Conservation (phyloP, 139 green algal genomes). For the Diplosphaera chodatii region DNA sequence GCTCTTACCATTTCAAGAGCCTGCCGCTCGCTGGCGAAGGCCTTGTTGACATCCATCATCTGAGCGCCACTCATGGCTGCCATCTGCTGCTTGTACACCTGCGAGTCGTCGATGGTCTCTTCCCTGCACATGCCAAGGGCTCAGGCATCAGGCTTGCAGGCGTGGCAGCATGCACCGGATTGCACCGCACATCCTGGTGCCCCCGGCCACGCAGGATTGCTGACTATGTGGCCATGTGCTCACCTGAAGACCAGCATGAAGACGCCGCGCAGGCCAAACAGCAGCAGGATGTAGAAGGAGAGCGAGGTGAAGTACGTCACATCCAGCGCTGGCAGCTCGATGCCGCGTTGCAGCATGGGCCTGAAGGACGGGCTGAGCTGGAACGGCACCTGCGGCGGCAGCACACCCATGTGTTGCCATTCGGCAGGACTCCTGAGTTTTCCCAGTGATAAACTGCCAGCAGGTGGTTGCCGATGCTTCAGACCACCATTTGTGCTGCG, state of each 20-base stretch:
- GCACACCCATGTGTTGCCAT: no score
- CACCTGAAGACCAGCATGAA: constrained; percentile 76
- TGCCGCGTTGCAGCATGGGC: constrained; percentile 84
- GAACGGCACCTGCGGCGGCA: constrained; percentile 55
- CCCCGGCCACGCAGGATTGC: no score
- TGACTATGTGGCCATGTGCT: no score
- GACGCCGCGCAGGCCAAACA: constrained; percentile 74
- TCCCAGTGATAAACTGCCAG: no score
- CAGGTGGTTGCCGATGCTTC: no score
- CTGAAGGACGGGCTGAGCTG: constrained; percentile 77
- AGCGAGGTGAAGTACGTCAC: constrained; percentile 87
- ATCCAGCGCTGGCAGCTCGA: constrained; percentile 81
- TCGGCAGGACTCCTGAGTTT: no score
- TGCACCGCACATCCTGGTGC: no score
- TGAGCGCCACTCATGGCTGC: constrained; percentile 14
- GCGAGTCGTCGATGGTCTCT: constrained; percentile 75
- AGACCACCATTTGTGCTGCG: no score
- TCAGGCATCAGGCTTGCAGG: background rate
- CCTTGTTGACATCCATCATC: constrained; percentile 48
- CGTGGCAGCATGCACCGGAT: no score
- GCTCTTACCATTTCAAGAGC: constrained; percentile 37
- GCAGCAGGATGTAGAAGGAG: constrained; percentile 88
- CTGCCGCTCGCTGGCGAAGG: constrained; percentile 63
- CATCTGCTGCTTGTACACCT: constrained; percentile 51
- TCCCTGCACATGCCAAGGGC: constrained; percentile 52